Base-by-base conservation (phyloP, 352 stramenopile genomes). In the Phytophthora cryptogea region DNA sequence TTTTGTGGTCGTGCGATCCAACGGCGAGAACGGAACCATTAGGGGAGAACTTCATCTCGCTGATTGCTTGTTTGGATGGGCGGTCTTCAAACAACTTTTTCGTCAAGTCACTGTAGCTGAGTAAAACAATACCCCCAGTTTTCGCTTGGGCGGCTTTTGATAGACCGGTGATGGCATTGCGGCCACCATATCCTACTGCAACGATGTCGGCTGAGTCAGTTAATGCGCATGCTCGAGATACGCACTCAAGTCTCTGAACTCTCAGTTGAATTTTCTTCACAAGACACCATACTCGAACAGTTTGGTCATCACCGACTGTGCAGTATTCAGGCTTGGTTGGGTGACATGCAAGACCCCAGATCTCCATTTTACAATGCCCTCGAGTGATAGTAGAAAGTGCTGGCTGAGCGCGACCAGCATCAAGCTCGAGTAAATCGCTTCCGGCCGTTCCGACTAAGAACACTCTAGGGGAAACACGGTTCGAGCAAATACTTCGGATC, bases 371-470 rank as follows among this genome's bases (percentile, higher is more conserved):
- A 32, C 42, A 88, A 65, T 97, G 90, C 0, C 85, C 89, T 26
- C 66, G 63, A 20, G 72, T 87, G 74, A 77, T 39, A 33, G 41
- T 42, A 63, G 47, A 17, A 48, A 66, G 8, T 9, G 51, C 41
- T 27, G 54, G 11, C n/a, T 64, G 54, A 14, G 64, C 42, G 5
- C 60, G 59, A 11, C 36, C 66, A 5, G 71, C 56, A 63, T 94
- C 89, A 23, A 98, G 44, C 54, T 98, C 88, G 8, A 96, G 68
- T 9, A 98, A 54, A 54, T 97, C 86, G 31, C 87, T 96, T 9
- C 88, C 90, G 32, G 48, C 60, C 13, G 90, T 97, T 14, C 91
- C 92, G 11, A 98, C 66, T 8, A 97, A 54, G 14, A 97, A 68
- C 4, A 59, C 52, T 20, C 74, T 59, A 6, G 69, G 63, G 7